Conservation (phyloP, 768 basidiomycete genomes). For the Auricularia heimuer region DNA sequence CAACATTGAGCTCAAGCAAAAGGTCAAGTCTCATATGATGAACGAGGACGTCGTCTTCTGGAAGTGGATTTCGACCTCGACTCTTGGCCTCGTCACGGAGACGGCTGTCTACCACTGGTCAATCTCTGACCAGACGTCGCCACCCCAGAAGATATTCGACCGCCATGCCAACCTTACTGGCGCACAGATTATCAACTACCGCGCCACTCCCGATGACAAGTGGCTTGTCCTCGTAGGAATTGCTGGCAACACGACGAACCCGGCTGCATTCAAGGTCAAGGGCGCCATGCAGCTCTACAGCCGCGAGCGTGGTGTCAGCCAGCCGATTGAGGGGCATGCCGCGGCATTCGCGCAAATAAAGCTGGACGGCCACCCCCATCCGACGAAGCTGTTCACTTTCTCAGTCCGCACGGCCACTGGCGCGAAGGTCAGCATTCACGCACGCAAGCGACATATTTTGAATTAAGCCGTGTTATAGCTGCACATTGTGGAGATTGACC, state of each 20-base stretch:
- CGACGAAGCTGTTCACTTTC: slow-evolving; percentile 90
- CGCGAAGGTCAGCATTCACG: slow-evolving; percentile 64
- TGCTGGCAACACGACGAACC: slow-evolving; percentile 83
- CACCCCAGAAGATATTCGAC: slow-evolving; percentile 91
- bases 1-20: slow-evolving; percentile 95
- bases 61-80: slow-evolving; percentile 93
- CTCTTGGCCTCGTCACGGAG: slow-evolving; percentile 93
- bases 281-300: slow-evolving; percentile 97
- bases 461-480: slow-evolving; percentile 42
- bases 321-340: slow-evolving; percentile 97
- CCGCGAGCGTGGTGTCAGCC: slow-evolving; percentile 83
- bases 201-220: slow-evolving; percentile 83
- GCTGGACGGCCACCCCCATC: slow-evolving; percentile 74
- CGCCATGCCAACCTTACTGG: slow-evolving; percentile 90
- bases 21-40: slow-evolving; percentile 92
- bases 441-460: neutral
- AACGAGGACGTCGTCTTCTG: slow-evolving; percentile 95
- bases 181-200: slow-evolving; percentile 98
- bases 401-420: slow-evolving; percentile 94
- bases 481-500: slow-evolving; percentile 97
- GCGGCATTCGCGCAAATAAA: slow-evolving; percentile 91
- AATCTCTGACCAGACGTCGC: slow-evolving; percentile 58
- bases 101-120: slow-evolving; percentile 90
- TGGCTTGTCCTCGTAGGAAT: slow-evolving; percentile 98
- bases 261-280: slow-evolving; percentile 96